Conservation (phyloP, 2,329 filamentous ascomycete species). For the Fusarium haematococcum region DNA sequence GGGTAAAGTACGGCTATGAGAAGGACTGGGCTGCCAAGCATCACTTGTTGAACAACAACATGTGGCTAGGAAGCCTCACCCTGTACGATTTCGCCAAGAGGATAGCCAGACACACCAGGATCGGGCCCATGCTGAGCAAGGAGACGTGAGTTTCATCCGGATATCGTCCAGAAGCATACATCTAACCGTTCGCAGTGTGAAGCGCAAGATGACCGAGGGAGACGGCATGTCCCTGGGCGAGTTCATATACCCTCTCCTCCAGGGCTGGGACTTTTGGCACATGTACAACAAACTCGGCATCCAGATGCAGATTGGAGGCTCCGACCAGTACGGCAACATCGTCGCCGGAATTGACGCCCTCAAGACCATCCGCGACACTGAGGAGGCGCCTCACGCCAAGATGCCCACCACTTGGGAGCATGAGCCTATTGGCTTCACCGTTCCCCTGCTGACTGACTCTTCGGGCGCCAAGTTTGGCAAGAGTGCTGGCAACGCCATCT, state of each 20-base stretch:
- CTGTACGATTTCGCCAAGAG: slow-evolving; percentile 81
- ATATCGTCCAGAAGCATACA: neutral
- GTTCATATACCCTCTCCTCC: slow-evolving; percentile 91
- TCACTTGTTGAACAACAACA: slow-evolving; percentile 81
- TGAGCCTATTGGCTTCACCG: slow-evolving; percentile 86
- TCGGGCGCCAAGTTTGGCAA: slow-evolving; percentile 95
- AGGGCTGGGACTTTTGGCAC: slow-evolving; percentile 97
- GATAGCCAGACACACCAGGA: slow-evolving; percentile 78
- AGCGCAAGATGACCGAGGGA: slow-evolving; percentile 83
- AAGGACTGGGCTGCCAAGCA: slow-evolving; percentile 74
- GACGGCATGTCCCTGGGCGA: slow-evolving; percentile 96
- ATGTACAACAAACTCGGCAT: slow-evolving; percentile 76
- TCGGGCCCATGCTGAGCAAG: slow-evolving; percentile 88
- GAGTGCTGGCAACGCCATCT: slow-evolving; percentile 91
- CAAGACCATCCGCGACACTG: slow-evolving; percentile 75
- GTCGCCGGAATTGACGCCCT: slow-evolving; percentile 88
- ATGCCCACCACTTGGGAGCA: slow-evolving; percentile 58
- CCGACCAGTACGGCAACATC: slow-evolving; percentile 97
- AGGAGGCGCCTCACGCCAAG: slow-evolving; percentile 58
- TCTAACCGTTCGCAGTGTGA: slow-evolving; percentile 64
- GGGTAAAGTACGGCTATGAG: slow-evolving; percentile 72
- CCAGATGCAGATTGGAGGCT: slow-evolving; percentile 92
- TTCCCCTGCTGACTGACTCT: slow-evolving; percentile 87
- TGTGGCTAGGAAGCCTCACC: slow-evolving; percentile 80
- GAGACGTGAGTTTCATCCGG: slow-evolving; percentile 75